Evolutionary conservation across 2,329 filamentous ascomycete species (phyloP), one percentile per base, ranked within the genome.

Genomic region (Penicillium sp.): DNA sequence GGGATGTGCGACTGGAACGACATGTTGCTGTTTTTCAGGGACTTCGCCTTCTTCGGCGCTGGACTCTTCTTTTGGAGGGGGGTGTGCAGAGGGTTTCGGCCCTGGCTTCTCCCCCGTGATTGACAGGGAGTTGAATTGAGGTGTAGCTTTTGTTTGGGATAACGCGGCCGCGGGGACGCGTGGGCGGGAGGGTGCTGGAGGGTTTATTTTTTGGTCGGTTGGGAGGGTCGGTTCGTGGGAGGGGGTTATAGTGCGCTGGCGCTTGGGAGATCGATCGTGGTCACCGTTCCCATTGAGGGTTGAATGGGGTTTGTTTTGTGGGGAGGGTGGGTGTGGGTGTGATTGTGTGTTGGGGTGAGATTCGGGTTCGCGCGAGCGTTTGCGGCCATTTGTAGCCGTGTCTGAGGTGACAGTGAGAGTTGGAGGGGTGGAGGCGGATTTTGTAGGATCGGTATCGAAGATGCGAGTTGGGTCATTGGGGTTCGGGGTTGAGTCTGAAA

Each of bases 361-460:
- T 23, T 73, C 71, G 4, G 70, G 68, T 43, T 77, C 75, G 55
- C 74, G 69, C 8, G 74, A 76, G 46, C 75, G 73, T 60, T 78
- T 78, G 23, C 69, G 70, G 16, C 73, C 72, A 55, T 72, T 73
- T 44, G 61, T 48, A 34, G 63, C 55, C 19, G 49, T 54, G 29
- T 63, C 59, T 39, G 63, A 50, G 29, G 64, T 58, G 6, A 69
- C 65, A 55, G 63, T 68, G 56, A 70, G 66, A 39, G 69, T 62
- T 46, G 68, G 72, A 16, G 61, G 68, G 11, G 70, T 71, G 11
- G 57, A 44, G 53, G 75, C 72, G 27, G 65, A 66, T 39, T 43
- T 56, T 53, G 59, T 50, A 68, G 70, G 57, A 66, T 74, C 58
- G 68, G 73, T 60, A 45, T 65, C 60, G 56, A 67, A 65, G 38